Conservation (phyloP, 805 yeast species). For the Debaryomyces prosopidis region DNA sequence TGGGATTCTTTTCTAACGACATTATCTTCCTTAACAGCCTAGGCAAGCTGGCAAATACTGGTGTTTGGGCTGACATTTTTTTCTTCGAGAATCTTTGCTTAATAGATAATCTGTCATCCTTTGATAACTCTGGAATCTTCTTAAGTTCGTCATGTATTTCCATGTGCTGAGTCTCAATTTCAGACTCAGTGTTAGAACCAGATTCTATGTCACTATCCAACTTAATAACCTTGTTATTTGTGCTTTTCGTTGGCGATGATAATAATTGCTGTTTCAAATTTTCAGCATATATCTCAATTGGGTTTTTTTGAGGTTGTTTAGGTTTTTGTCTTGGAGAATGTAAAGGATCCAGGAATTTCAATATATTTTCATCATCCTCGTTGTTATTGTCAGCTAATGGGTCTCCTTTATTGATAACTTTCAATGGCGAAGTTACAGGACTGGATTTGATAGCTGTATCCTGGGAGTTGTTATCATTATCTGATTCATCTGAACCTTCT, state of each 20-base stretch:
- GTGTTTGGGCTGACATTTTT: constrained; percentile 11
- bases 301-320: constrained; percentile 18
- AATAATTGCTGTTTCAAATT: constrained; percentile 25
- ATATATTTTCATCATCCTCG: not conserved
- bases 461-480: constrained; percentile 12
- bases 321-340: not conserved
- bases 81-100: constrained; percentile 33
- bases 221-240: constrained; percentile 12
- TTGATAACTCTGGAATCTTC: constrained; percentile 29
- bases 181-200: constrained; percentile 11
- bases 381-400: constrained; percentile 5
- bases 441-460: constrained; percentile 17
- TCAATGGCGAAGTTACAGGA: constrained; percentile 35
- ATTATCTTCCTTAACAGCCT: constrained; percentile 11
- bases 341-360: not conserved
- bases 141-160: constrained; percentile 12
- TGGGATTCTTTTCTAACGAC: constrained; percentile 1
- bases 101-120: constrained; percentile 30
- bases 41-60: constrained; percentile 10
- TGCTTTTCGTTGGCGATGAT: constrained; percentile 23
- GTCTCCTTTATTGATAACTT: constrained; percentile 1
- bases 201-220: constrained; percentile 31
- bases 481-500: constrained; percentile 19
- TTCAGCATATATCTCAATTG: constrained; percentile 37
- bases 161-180: constrained; percentile 8